phyloP scores from a whole-genome alignment of 2,329 filamentous ascomycete species.

The Ophiostoma quercus region DNA sequence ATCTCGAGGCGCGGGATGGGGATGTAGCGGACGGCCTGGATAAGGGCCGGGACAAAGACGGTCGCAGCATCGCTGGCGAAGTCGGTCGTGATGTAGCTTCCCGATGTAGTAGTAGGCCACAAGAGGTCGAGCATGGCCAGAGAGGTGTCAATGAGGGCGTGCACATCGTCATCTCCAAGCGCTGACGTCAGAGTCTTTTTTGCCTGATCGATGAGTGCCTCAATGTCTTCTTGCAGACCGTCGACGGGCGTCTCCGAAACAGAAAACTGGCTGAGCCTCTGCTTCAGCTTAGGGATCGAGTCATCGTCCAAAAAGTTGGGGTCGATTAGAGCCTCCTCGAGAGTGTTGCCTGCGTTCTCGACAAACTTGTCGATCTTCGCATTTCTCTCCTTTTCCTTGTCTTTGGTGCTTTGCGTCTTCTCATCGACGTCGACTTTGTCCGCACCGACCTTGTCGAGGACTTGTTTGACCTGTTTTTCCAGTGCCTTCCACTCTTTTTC shows the following conservation, averaged over 20 bases:
- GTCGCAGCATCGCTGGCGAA: slow-evolving; percentile 71
- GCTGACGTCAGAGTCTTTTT: slow-evolving; percentile 64
- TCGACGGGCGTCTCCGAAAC: slow-evolving; percentile 31
- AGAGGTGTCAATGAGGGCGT: slow-evolving; percentile 61
- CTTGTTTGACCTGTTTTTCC: slow-evolving; percentile 60
- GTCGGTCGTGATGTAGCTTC: slow-evolving; percentile 41
- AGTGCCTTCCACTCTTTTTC: slow-evolving; percentile 68
- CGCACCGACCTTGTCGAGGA: slow-evolving; percentile 56
- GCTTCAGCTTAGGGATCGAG: slow-evolving; percentile 50
- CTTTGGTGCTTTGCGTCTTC: not conserved
- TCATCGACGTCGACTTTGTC: slow-evolving; percentile 35
- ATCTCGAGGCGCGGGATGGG: slow-evolving; percentile 89
- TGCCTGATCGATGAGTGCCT: slow-evolving; percentile 63
- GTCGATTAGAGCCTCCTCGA: slow-evolving; percentile 79
- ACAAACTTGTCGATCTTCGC: slow-evolving; percentile 66
- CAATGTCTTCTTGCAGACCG: slow-evolving; percentile 57
- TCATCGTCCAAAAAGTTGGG: slow-evolving; percentile 69
- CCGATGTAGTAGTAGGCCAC: slow-evolving; percentile 45
- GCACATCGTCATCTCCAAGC: slow-evolving; percentile 64
- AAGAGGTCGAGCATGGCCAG: slow-evolving; percentile 64
- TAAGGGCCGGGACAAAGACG: slow-evolving; percentile 71
- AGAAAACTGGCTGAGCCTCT: slow-evolving; percentile 32
- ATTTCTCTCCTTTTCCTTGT: slow-evolving; percentile 40
- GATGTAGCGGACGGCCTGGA: slow-evolving; percentile 76
- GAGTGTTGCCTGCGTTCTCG: slow-evolving; percentile 62